Conservation (phyloP, 2,329 filamentous ascomycete species). For the Triangularia setosa region DNA sequence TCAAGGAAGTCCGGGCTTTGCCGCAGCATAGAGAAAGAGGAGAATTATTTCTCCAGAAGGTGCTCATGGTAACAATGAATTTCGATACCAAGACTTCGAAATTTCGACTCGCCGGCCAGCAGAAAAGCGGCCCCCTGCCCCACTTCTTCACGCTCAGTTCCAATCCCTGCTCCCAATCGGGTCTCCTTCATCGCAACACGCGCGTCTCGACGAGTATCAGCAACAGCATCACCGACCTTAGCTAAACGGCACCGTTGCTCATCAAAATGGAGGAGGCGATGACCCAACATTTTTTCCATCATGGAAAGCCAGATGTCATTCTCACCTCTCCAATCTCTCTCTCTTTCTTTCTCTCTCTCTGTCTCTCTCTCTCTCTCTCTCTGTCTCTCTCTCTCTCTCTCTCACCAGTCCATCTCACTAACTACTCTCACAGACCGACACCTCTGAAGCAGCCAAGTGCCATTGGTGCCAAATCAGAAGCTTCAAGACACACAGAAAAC, state of each 20-base stretch:
- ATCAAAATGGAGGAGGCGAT: constrained; percentile 19
- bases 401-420: not conserved
- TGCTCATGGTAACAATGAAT: too few species aligned
- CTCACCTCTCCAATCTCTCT: not conserved
- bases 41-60: too few species aligned
- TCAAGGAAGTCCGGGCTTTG: too few species aligned
- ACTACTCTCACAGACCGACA: constrained; percentile 28
- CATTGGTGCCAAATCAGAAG: constrained; percentile 59
- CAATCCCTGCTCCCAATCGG: constrained; percentile 9
- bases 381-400: constrained; percentile 7
- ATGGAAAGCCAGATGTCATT: constrained; percentile 33
- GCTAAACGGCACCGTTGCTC: not conserved
- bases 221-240: not conserved
- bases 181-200: constrained; percentile 7
- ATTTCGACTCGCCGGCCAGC: too few species aligned
- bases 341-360: constrained; percentile 8
- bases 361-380: constrained; percentile 9
- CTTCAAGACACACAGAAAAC: constrained; percentile 45
- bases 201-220: not conserved
- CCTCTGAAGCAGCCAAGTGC: constrained; percentile 40
- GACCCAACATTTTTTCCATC: constrained; percentile 45
- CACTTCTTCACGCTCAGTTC: not conserved
- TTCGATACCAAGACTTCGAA: too few species aligned
- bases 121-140: too few species aligned
- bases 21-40: too few species aligned